These are phyloP conservation scores for Marchantia polymorpha DNA, from an alignment of 225 moss, liverwort and hornwort genomes.

Conservation along the genomic window DNA sequence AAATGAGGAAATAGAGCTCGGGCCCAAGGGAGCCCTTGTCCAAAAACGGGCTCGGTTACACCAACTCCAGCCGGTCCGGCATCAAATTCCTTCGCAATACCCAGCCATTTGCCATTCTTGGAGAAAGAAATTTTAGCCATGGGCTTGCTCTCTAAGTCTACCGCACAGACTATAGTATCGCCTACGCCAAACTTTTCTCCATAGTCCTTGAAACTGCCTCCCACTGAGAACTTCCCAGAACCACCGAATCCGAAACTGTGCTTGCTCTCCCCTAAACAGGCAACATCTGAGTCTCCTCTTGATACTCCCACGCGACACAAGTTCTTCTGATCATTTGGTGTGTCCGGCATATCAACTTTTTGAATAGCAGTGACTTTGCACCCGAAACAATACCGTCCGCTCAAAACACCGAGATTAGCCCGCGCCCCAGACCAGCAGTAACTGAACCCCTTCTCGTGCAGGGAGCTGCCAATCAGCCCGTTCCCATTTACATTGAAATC, in stretches of 20 bases:
- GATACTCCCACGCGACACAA: constrained; percentile 52
- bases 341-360: constrained; percentile 50
- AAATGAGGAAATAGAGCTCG: constrained; percentile 50
- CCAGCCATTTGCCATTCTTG: constrained; percentile 42
- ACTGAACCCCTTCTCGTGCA: constrained; percentile 44
- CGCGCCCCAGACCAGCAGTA: constrained; percentile 57
- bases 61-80: constrained; percentile 43
- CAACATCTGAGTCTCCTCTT: constrained; percentile 48
- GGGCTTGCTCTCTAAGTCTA: constrained; percentile 44
- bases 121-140: constrained; percentile 45
- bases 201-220: constrained; percentile 46
- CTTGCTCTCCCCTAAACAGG: constrained; percentile 48
- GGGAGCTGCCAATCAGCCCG: constrained; percentile 40
- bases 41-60: constrained; percentile 42
- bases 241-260: constrained; percentile 56
- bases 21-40: constrained; percentile 43
- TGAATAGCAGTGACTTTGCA: constrained; percentile 44
- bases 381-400: constrained; percentile 52
- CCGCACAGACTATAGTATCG: constrained; percentile 41
- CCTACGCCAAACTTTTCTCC: constrained; percentile 53
- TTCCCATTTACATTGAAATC: constrained; percentile 43
- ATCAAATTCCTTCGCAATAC: constrained; percentile 47
- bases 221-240: constrained; percentile 48
- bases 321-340: constrained; percentile 45
- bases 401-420: constrained; percentile 44